Evolutionary conservation across 1,139 yeast species (phyloP), one percentile per base, ranked within the genome.

Genomic region (Kurtzmaniella quercitrusa): DNA sequence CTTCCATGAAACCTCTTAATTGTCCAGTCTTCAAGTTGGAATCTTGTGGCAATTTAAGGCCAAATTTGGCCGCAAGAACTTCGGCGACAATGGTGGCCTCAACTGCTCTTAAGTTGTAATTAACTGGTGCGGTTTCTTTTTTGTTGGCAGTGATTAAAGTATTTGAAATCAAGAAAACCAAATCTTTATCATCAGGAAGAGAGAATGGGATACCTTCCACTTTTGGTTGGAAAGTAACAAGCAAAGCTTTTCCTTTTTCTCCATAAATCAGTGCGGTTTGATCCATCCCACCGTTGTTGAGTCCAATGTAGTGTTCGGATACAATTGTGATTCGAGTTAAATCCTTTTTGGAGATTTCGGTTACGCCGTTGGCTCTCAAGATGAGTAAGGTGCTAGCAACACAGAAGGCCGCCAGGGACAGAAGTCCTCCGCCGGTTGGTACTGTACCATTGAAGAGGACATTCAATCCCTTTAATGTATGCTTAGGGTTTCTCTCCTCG

Each of bases 211-310:
- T 65, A 12, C 80, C 88, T 34, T 62, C 65, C 42, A 84, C 66
- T 45, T 69, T 61, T 2, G 91, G 91, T 48, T 74, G 72, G 61
- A 83, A 84, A 48, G 78, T 78, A 36, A 84, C 80, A 49, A 77
- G 71, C 47, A 84, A 60, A 1, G 84, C 85, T 50, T 82, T 78
- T 46, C 71, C 73, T 37, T 62, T 66, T 51, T 76, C 80, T n/a
- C 89, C 89, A 52, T 76, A 82, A 19, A 84, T 73, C 2, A 85
- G 77, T 2, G 91, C 89, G 48, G 84, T 74, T 61, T 84, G 91
- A 57, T 84, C 91, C 86, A 84, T 78, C 36, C 91, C 91, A 19
- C 91, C 91, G 36, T 83, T 80, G 56, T 82, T 83, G 42, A 84
- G 84, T 19, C 91, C 91, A 37, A 84, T 79, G 45, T 78, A 80